These are phyloP conservation scores for Barbarea vulgaris DNA, from an alignment of 345 rosid genomes.

Conservation along the genomic window DNA sequence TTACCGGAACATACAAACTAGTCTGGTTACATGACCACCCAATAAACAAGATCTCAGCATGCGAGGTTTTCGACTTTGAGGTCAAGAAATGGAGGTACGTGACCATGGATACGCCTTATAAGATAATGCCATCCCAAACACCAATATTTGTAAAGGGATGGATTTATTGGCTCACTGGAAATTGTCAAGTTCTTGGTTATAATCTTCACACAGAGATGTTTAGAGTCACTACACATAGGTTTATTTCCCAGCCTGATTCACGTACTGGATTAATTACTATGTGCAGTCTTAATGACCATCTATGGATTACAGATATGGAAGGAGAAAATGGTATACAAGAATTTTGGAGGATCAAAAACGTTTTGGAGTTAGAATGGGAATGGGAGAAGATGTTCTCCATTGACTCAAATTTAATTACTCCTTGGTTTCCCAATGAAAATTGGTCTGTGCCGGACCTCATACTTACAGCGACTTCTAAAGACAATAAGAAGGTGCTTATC, in stretches of 20 bases:
- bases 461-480: too few relatives aligned
- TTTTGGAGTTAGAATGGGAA: too few relatives aligned
- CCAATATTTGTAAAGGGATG: background rate
- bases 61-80: background rate
- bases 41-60: background rate
- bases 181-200: background rate
- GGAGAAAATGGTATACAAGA: too few relatives aligned
- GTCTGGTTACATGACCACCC: background rate
- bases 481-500: too few relatives aligned
- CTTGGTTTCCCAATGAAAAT: too few relatives aligned
- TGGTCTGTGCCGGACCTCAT: too few relatives aligned
- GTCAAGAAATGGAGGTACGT: background rate
- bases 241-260: background rate
- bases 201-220: background rate
- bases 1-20: constrained; percentile 3
- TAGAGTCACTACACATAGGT: background rate
- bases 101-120: background rate
- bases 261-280: too few relatives aligned
- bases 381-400: too few relatives aligned
- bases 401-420: too few relatives aligned
- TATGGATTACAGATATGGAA: too few relatives aligned
- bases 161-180: background rate
- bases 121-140: background rate
- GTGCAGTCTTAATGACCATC: too few relatives aligned
- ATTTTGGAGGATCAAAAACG: too few relatives aligned